Percentiles rank a stretch among this genome's conserved stretches.
These are phyloP conservation scores for Auricularia cornea DNA, from an alignment of 768 basidiomycete genomes.

Conservation along the genomic window DNA sequence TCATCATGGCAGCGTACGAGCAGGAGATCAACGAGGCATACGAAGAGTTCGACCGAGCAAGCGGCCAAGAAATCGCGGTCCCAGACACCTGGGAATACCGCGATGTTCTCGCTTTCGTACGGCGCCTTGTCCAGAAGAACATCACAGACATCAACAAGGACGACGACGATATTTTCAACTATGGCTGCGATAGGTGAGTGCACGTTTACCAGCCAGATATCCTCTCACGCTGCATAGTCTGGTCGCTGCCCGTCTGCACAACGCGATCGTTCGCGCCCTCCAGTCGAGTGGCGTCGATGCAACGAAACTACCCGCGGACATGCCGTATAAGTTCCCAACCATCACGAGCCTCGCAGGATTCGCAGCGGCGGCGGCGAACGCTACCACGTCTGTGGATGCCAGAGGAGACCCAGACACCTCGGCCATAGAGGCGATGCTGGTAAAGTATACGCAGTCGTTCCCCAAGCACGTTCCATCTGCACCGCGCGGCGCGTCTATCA, in stretches of 20 bases:
- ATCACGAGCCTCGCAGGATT: slow-evolving; percentile 20
- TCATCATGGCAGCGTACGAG: slow-evolving; percentile 25
- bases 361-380: slow-evolving; percentile 12
- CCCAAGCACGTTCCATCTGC: slow-evolving; percentile 1
- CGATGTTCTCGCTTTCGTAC: slow-evolving; percentile 22
- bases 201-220: not conserved
- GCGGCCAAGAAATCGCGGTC: not conserved
- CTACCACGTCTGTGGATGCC: slow-evolving; percentile 8
- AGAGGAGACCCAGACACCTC: too few relatives aligned
- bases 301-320: slow-evolving; percentile 17
- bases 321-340: slow-evolving; percentile 34
- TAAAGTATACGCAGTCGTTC: slow-evolving; percentile 27
- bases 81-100: slow-evolving; percentile 6
- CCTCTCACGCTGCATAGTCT: not conserved
- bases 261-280: slow-evolving; percentile 19
- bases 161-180: slow-evolving; percentile 30
- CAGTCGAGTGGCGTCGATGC: not conserved
- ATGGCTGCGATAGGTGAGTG: slow-evolving; percentile 26
- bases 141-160: slow-evolving; percentile 21
- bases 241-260: slow-evolving; percentile 26
- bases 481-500: not conserved
- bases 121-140: slow-evolving; percentile 25
- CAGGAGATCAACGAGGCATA: slow-evolving; percentile 29
- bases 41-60: not conserved
- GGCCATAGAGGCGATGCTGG: slow-evolving; percentile 31